Evolutionary conservation across 352 stramenopile species (phyloP), one percentile per base, ranked within the genome.

Genomic region (Albugo candida): DNA sequence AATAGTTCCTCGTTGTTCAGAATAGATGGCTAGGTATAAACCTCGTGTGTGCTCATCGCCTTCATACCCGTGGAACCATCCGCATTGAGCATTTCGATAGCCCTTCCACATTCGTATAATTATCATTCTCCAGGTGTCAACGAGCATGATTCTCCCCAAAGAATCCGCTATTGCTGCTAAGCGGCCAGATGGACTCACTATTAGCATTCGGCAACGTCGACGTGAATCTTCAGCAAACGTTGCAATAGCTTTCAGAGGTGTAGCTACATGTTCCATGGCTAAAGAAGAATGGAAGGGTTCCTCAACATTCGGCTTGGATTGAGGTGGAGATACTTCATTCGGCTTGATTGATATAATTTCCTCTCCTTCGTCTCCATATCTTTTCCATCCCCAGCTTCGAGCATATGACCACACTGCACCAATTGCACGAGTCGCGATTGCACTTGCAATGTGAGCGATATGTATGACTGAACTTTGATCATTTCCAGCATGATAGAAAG

Each of bases 381-480:
- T 54, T 40, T 52, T 50, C 73, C 74, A 89, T 2, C 74, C 71
- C 77, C 77, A 91, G 59, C 64, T 87, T 24, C 72, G 85, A 11
- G 77, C 77, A 60, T 86, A 86, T 24, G 64, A 82, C 77, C 77
- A 91, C 27, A 86, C 63, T 13, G 74, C 77, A 0, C 77, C 77
- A 2, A 74, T 74, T 31, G 77, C 77, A 54, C 56, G 66, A 13
- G 72, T 80, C 3, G 74, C 77, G 43, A 91, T 85, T 0, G 75
- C 77, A 6, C 66, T 84, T 10, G 77, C 77, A 49, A 91, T 83
- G 52, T 91, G 77, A 6, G 77, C 77, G 48, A 91, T 65, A 37
- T 86, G 77, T 44, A 91, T 83, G 49, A 87, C 83, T 31, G 77
- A 91, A 41, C 84, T 87, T 44, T 85, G 74, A 47, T 91, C 77